These are phyloP conservation scores for Candida ipomoeae DNA, from an alignment of 805 yeast species.

Conservation along the genomic window DNA sequence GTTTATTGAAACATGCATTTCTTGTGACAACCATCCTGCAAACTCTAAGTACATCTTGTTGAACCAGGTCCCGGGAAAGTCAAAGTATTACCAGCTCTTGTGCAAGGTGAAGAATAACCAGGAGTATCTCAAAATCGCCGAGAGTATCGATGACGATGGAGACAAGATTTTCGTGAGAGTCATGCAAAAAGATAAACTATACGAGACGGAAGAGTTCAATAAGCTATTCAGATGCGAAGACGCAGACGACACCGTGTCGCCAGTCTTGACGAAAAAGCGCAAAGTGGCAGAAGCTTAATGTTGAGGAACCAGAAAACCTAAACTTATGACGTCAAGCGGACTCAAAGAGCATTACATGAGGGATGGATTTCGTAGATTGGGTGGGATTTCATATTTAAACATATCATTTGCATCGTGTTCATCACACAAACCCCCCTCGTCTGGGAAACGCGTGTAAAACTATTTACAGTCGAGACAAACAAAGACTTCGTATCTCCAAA, in stretches of 20 bases:
- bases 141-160: conserved; percentile 32
- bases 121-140: conserved; percentile 39
- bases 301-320: not conserved
- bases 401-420: conserved; percentile 5
- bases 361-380: not conserved
- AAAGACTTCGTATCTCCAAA: conserved; percentile 10
- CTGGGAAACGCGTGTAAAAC: conserved; percentile 4
- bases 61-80: conserved; percentile 76
- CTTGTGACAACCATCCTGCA: conserved; percentile 53
- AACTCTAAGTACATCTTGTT: conserved; percentile 80
- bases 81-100: conserved; percentile 52
- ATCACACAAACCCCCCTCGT: not conserved
- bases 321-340: not conserved
- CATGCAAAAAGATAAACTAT: conserved; percentile 29
- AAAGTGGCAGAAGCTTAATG: not conserved
- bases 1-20: conserved; percentile 49
- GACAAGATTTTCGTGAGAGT: conserved; percentile 33
- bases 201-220: conserved; percentile 16
- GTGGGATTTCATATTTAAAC: not conserved
- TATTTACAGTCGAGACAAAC: conserved; percentile 16
- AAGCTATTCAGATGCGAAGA: not conserved
- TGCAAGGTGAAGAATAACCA: conserved; percentile 53
- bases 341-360: not conserved
- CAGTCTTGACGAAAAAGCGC: conserved; percentile 1
- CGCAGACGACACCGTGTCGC: not conserved